These are phyloP conservation scores for Biscogniauxia marginata DNA, from an alignment of 2,329 filamentous ascomycete genomes.

Conservation along the genomic window DNA sequence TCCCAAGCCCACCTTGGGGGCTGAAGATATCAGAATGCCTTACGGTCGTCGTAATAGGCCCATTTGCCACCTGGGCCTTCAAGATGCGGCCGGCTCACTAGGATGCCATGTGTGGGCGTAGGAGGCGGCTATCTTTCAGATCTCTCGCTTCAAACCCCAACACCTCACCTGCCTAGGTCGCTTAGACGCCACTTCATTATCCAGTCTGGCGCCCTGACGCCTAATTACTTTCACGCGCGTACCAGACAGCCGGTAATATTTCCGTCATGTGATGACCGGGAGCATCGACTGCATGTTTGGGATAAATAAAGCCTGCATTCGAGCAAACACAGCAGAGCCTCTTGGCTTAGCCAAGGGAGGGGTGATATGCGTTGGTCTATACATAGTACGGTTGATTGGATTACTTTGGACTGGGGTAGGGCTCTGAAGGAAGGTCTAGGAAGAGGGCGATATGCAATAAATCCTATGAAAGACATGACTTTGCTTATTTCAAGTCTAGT, in stretches of 20 bases:
- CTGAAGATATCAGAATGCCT: background rate
- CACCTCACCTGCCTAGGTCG: background rate
- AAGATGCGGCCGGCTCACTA: background rate
- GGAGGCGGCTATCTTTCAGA: background rate
- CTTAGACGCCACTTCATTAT: background rate
- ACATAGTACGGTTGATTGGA: background rate
- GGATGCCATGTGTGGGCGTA: background rate
- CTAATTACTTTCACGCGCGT: background rate
- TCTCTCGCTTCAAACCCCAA: background rate
- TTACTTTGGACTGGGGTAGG: background rate
- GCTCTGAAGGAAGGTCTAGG: background rate
- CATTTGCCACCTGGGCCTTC: background rate
- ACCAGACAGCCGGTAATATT: background rate
- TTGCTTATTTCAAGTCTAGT: background rate
- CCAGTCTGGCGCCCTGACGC: background rate
- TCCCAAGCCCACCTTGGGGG: background rate
- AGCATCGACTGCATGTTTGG: background rate
- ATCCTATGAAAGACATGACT: background rate
- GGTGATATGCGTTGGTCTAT: background rate
- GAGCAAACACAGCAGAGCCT: background rate
- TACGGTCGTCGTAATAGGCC: background rate
- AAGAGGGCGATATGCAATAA: background rate
- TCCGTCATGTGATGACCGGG: background rate
- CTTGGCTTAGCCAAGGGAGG: background rate
- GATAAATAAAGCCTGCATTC: background rate